A percentile compares a stretch with the other conserved stretches of the same genome.
Evolutionary conservation across 2,329 filamentous ascomycete genomes (phyloP).

Genomic region (Cladosporium oxysporum): DNA sequence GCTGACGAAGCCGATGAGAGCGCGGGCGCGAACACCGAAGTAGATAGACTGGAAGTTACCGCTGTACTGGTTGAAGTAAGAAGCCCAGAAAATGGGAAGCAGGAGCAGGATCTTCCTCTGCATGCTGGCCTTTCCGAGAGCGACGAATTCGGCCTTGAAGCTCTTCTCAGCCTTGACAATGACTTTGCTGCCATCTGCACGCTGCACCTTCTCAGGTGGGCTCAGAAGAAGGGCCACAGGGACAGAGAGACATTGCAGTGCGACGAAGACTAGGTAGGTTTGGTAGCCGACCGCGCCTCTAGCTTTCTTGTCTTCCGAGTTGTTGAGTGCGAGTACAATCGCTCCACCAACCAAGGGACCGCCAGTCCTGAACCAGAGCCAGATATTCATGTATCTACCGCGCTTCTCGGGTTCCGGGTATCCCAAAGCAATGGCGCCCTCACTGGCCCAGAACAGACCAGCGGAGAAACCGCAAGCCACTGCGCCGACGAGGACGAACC

Average conservation of each 20-base stretch:
- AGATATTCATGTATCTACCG: conserved; percentile 51
- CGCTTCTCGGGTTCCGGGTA: conserved; percentile 52
- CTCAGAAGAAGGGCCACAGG: conserved; percentile 45
- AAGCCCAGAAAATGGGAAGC: conserved; percentile 48
- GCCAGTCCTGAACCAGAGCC: conserved; percentile 54
- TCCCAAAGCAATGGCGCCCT: conserved; percentile 53
- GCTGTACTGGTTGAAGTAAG: conserved; percentile 49
- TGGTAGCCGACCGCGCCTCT: conserved; percentile 40
- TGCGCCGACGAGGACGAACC: conserved; percentile 54
- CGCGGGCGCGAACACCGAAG: conserved; percentile 50
- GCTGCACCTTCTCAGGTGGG: conserved; percentile 46
- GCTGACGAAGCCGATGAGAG: conserved; percentile 50
- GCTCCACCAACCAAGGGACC: conserved; percentile 52
- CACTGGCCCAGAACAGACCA: conserved; percentile 54
- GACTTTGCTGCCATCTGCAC: conserved; percentile 44
- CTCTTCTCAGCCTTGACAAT: conserved; percentile 41
- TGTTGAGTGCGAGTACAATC: conserved; percentile 51
- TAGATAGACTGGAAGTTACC: conserved; percentile 55
- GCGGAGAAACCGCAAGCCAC: conserved; percentile 52
- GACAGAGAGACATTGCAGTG: conserved; percentile 41
- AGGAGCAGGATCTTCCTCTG: conserved; percentile 41
- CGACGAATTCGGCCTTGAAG: conserved; percentile 44
- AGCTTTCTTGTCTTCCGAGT: conserved; percentile 45
- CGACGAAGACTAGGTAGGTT: conserved; percentile 48
- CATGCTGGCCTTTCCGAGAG: conserved; percentile 38